Evolutionary conservation across 352 stramenopile species (phyloP), one percentile per base, ranked within the genome.

Genomic region (Phytophthora cactorum): DNA sequence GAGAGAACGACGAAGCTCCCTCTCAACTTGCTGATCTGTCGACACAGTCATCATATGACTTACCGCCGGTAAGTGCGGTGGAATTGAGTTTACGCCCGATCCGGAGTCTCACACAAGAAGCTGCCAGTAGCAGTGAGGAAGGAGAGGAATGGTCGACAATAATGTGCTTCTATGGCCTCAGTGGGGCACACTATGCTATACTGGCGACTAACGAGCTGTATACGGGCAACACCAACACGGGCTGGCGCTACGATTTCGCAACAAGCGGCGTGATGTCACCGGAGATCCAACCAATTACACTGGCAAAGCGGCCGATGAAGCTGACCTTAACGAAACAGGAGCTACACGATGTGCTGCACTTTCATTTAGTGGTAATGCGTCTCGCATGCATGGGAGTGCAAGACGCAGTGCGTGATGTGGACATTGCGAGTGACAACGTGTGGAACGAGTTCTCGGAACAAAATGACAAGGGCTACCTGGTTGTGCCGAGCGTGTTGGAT

Each of bases 381-480:
- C 73, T 96, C 0, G 84, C 71, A 27, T 95, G 88, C 39, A 93
- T 93, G 81, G 77, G 81, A 15, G 85, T 93, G 12, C 68, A 86
- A 44, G 85, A 92, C 17, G 88, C 82, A 5, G 65, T 91, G 57
- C 81, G 86, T 25, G 81, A 95, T 41, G 73, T 95, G 8, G 74
- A 90, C 12, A 79, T 92, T 63, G 61, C 67, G 2, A 77, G 68
- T 27, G 78, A 88, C 32, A 71, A 86, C 10, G 73, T 93, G 2
- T 92, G 84, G 80, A 81, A 90, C 41, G 86, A 95, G 50, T 96
- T 96, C 11, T 93, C 88, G 0, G 78, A 92, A 60, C 81, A 92
- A 61, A 96, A 96, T 53, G 88, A 96, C 74, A 96, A 96, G 51
- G 88, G 88, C 3, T 96, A 96, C 56, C 46, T 96, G 32, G 86